A percentile compares a stretch with the other conserved stretches of the same genome.
Evolutionary conservation across 805 yeast genomes (phyloP).

Genomic region (Helenozyma baotianmanensis): DNA sequence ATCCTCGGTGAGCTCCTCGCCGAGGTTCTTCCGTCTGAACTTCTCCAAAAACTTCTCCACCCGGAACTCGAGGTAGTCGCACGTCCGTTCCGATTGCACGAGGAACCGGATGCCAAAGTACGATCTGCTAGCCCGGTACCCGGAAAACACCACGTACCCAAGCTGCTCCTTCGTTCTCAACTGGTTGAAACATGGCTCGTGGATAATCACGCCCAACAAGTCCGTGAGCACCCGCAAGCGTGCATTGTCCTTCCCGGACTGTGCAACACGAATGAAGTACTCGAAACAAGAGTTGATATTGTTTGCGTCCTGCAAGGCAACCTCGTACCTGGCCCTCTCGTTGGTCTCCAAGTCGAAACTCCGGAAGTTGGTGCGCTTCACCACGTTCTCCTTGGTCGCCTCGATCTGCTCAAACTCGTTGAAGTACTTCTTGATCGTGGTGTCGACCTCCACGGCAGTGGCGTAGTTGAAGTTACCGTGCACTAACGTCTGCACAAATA

Average conservation of each 20-base stretch:
- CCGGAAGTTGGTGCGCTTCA: constrained; percentile 21
- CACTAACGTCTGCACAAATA: constrained; percentile 66
- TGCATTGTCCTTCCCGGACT: constrained; percentile 10
- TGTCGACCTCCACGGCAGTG: constrained; percentile 50
- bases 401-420: constrained; percentile 18
- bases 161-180: constrained; percentile 91
- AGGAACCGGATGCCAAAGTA: constrained; percentile 68
- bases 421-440: constrained; percentile 37
- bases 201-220: constrained; percentile 64
- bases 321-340: constrained; percentile 43
- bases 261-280: constrained; percentile 65
- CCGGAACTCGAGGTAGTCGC: constrained; percentile 71
- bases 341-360: constrained; percentile 39
- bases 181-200: constrained; percentile 86
- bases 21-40: constrained; percentile 41
- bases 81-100: constrained; percentile 77
- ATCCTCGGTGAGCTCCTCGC: constrained; percentile 46
- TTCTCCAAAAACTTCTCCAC: constrained; percentile 59
- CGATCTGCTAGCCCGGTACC: constrained; percentile 63
- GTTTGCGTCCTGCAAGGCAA: constrained; percentile 52
- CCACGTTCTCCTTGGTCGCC: constrained; percentile 2
- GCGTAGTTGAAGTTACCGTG: constrained; percentile 64
- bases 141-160: constrained; percentile 90
- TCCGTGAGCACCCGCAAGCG: constrained; percentile 50
- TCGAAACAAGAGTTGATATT: constrained; percentile 85